Conservation (phyloP, 805 yeast species). For the Yarrowia yakushimensis region DNA sequence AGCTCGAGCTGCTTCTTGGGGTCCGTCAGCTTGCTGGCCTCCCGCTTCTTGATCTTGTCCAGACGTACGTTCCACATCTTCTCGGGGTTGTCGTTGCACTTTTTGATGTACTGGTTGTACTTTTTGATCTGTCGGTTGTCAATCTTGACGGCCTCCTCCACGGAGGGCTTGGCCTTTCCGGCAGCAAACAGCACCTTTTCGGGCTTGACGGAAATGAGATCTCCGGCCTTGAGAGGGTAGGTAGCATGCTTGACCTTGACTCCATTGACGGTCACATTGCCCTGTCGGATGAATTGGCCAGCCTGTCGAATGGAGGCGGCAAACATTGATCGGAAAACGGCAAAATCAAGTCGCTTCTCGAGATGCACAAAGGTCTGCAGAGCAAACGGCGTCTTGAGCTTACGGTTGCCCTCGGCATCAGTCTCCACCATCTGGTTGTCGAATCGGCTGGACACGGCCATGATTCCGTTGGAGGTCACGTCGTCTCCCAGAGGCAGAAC, state of each 20-base stretch:
- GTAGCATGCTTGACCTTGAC: conserved; percentile 73
- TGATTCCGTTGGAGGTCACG: neutral
- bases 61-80: conserved; percentile 46
- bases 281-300: conserved; percentile 75
- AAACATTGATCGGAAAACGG: conserved; percentile 86
- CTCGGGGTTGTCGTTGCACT: conserved; percentile 55
- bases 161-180: conserved; percentile 79
- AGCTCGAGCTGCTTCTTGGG: conserved; percentile 14
- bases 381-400: conserved; percentile 65
- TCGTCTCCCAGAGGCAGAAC: conserved; percentile 37
- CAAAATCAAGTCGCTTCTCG: conserved; percentile 86
- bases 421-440: conserved; percentile 42
- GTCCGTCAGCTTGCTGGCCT: neutral
- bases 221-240: conserved; percentile 76
- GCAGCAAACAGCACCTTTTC: conserved; percentile 79
- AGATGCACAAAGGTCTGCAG: conserved; percentile 84
- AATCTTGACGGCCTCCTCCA: conserved; percentile 60
- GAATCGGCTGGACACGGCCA: neutral
- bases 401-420: conserved; percentile 32
- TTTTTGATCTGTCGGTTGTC: conserved; percentile 68
- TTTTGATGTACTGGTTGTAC: conserved; percentile 71
- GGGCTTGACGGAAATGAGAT: conserved; percentile 79
- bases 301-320: conserved; percentile 94
- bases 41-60: conserved; percentile 25
- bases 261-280: conserved; percentile 84